These are phyloP conservation scores for Mallotus repandus DNA, from an alignment of 441 rosid genomes.

Conservation along the genomic window DNA sequence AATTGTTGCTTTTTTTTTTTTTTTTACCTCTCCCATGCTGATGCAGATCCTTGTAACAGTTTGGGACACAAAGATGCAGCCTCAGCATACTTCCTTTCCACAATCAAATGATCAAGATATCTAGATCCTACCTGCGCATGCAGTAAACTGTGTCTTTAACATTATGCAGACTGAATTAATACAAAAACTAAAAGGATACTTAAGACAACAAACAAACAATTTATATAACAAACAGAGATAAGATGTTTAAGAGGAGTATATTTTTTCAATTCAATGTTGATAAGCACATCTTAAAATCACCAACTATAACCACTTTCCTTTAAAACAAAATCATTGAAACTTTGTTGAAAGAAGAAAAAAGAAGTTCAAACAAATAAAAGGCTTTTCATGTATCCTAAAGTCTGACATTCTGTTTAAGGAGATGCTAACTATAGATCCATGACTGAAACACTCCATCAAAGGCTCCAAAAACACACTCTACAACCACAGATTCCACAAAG, in stretches of 20 bases:
- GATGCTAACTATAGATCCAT: not conserved
- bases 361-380: not conserved
- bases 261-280: not conserved
- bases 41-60: conserved; percentile 87
- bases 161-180: conserved; percentile 5
- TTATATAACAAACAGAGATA: not conserved
- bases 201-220: conserved; percentile 8
- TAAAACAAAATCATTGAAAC: not conserved
- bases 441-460: not conserved
- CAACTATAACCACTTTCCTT: not conserved
- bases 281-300: conserved; percentile 7
- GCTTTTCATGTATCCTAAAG: conserved; percentile 2
- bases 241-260: not conserved
- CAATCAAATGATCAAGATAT: conserved; percentile 98
- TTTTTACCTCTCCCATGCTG: conserved; percentile 98
- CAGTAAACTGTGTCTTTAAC: conserved; percentile 17
- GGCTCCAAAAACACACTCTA: not conserved
- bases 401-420: not conserved
- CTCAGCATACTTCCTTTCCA: conserved; percentile 94
- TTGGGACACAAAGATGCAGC: conserved; percentile 99
- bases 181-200: not conserved
- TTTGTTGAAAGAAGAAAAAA: not conserved
- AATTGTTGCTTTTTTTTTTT: conserved; percentile 23
- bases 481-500: not conserved
- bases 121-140: conserved; percentile 89